A percentile compares a stretch with the other conserved stretches of the same genome.
phyloP scores from a whole-genome alignment of 768 basidiomycete genomes.

The Leccinum arenicola region DNA sequence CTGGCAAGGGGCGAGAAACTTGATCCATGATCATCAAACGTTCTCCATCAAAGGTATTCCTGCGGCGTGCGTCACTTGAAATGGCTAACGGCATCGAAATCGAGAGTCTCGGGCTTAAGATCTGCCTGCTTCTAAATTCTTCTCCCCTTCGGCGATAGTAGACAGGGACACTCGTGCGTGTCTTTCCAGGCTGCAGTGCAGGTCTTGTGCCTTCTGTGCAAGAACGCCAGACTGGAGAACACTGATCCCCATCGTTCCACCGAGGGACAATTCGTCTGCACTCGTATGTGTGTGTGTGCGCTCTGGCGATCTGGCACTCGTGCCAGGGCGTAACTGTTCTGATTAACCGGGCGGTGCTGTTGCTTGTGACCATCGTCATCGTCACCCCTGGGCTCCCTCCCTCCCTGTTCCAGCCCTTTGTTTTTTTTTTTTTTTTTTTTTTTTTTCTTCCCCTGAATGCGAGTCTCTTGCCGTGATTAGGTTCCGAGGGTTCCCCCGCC shows the following conservation, averaged over 20 bases:
- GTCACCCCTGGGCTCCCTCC: neutral
- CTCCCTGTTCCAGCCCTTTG: conserved; percentile 8
- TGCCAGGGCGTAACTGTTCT: conserved; percentile 21
- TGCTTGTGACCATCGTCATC: conserved; percentile 13
- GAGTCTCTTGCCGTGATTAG: conserved; percentile 8
- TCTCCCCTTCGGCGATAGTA: conserved; percentile 16
- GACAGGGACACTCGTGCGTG: conserved; percentile 12
- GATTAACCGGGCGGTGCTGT: conserved; percentile 15
- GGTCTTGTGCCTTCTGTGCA: conserved; percentile 17
- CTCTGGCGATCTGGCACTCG: conserved; percentile 18
- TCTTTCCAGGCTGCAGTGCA: conserved; percentile 8
- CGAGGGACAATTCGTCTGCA: conserved; percentile 25
- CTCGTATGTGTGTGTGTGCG: conserved; percentile 14
- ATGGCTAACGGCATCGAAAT: conserved; percentile 8
- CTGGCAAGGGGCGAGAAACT: no score
- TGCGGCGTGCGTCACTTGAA: neutral
- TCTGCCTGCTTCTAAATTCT: conserved; percentile 17
- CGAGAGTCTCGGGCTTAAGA: conserved; percentile 17
- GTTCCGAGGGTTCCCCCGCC: conserved; percentile 1
- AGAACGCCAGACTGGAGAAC: conserved; percentile 15
- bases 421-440: no score
- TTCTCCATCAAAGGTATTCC: conserved; percentile 12
- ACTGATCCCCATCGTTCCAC: conserved; percentile 17
- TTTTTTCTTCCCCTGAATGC: conserved; percentile 9
- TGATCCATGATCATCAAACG: no score